Conservation (phyloP, 1,284 basidiomycete genomes). For the Ustilago cynodontis region DNA sequence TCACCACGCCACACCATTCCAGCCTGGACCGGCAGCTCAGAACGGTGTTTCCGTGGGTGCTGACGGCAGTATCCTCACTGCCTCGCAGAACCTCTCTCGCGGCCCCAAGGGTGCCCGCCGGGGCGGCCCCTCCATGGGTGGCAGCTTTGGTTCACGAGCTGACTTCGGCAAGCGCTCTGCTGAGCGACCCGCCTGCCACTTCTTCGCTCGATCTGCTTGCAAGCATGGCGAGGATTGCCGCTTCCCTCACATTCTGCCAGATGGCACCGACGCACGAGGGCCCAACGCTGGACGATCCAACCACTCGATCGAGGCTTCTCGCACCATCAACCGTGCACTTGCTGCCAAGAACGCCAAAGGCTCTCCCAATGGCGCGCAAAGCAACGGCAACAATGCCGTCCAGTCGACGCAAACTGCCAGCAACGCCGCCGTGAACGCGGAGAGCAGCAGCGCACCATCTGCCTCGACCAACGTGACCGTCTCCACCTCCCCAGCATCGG, state of each 20-base stretch:
- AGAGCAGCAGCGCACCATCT: slow-evolving; percentile 16
- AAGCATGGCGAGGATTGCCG: slow-evolving; percentile 67
- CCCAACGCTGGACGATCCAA: slow-evolving; percentile 47
- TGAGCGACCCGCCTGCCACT: slow-evolving; percentile 66
- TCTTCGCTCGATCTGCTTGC: slow-evolving; percentile 66
- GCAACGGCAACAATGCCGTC: slow-evolving; percentile 17
- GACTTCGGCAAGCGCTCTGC: slow-evolving; percentile 51
- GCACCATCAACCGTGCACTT: slow-evolving; percentile 47
- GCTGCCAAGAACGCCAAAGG: slow-evolving; percentile 40
- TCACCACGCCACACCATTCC: slow-evolving; percentile 64
- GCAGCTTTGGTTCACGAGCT: slow-evolving; percentile 38
- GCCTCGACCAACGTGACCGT: slow-evolving; percentile 29
- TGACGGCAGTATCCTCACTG: slow-evolving; percentile 28
- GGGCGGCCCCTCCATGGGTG: slow-evolving; percentile 40
- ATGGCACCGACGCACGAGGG: slow-evolving; percentile 65
- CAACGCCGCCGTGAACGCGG: slow-evolving; percentile 7
- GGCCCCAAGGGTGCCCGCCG: slow-evolving; percentile 37
- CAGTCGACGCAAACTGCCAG: slow-evolving; percentile 20
- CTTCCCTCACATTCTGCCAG: slow-evolving; percentile 68
- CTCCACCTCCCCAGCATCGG: slow-evolving; percentile 44
- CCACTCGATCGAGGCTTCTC: slow-evolving; percentile 49
- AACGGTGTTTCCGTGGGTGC: slow-evolving; percentile 30
- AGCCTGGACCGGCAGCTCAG: slow-evolving; percentile 42
- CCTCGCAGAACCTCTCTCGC: slow-evolving; percentile 32
- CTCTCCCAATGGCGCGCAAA: slow-evolving; percentile 16